Evolutionary conservation across 1,139 yeast species (phyloP).

Genomic region (Suhomyces bribrorum): DNA sequence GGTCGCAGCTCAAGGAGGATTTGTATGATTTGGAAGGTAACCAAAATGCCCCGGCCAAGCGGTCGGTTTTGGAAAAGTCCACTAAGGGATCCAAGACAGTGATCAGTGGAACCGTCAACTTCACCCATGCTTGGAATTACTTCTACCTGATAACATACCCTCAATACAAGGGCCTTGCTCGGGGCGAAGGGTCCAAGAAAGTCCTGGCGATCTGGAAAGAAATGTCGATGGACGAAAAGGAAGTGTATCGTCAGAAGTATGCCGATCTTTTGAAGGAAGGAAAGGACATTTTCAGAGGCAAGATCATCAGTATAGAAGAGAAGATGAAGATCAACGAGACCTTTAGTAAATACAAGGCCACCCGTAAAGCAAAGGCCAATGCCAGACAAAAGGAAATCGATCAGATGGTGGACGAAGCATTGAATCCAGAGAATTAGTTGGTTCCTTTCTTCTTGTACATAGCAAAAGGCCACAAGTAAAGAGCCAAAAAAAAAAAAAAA

Average conservation of each 20-base stretch:
- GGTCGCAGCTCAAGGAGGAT: constrained; percentile 26
- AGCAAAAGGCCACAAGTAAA: too few species aligned
- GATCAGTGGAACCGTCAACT: constrained; percentile 19
- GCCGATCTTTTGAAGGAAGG: constrained; percentile 31
- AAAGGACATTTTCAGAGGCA: constrained; percentile 33
- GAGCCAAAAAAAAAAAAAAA: too few species aligned
- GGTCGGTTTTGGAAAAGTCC: constrained; percentile 8
- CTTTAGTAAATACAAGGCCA: constrained; percentile 11
- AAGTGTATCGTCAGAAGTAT: constrained; percentile 28
- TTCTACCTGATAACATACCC: constrained; percentile 24
- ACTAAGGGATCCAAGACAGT: constrained; percentile 4
- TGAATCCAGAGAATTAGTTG: too few species aligned
- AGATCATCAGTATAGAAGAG: constrained; percentile 23
- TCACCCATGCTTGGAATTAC: constrained; percentile 40
- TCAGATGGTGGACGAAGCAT: constrained; percentile 4
- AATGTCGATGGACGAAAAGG: constrained; percentile 27
- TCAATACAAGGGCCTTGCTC: constrained; percentile 14
- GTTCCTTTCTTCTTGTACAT: too few species aligned
- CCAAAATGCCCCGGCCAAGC: constrained; percentile 1
- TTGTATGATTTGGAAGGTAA: constrained; percentile 5
- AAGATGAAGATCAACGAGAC: constrained; percentile 11
- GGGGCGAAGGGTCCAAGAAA: constrained; percentile 12
- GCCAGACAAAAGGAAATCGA: constrained; percentile 11
- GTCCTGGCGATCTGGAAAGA: constrained; percentile 30
- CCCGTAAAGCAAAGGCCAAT: constrained; percentile 8